Base-by-base conservation (phyloP, 352 stramenopile species). In the Pythium dissotocum region DNA sequence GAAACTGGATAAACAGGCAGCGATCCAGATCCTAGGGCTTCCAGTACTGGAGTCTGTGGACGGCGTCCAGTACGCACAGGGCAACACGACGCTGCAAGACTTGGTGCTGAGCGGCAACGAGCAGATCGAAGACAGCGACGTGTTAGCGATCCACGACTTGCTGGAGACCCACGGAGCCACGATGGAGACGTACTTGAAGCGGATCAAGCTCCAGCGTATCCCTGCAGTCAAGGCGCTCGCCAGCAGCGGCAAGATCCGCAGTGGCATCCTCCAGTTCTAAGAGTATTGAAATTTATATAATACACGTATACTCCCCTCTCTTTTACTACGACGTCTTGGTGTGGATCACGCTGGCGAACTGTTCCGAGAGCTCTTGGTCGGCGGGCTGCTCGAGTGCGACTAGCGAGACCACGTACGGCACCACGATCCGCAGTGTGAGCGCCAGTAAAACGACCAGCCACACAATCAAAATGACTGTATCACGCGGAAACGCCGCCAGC, bases 131-230 rank as follows among this genome's bases (percentile, higher is more conserved):
- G 65, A 77, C 4, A 55, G 58, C 40, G 77, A 87, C 42, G 49
- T 90, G 4, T 5, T 70, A 3, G 61, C 64, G 4, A 72, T 91
- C 40, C 83, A 76, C 54, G 63, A 70, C 24, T 38, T 72, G 5
- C 73, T 93, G 18, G 66, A 84, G 9, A 57, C 59, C 3, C 78
- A 87, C 46, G 62, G 70, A 12, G 35, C 65, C 12, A 85, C 85
- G 36, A 68, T 93, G 28, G 63, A 82, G 44, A 44, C 58, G 33
- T 78, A 91, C 55, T 44, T 93, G 54, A 75, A 76, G 40, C 80
- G 76, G n/a, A 69, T 94, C 65, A 90, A 90, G 42, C 64, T 90
- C 1, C 79, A 94, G 63, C 78, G 86, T 12, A 74, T 91, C 30
- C 65, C 76, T 32, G 57, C 63, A n/a, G 36, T 76, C 13, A 60